Percentiles rank a stretch among this genome's conserved stretches.
Conservation (phyloP, 371 early-diverging fungal species). For the Blakeslea trispora region DNA sequence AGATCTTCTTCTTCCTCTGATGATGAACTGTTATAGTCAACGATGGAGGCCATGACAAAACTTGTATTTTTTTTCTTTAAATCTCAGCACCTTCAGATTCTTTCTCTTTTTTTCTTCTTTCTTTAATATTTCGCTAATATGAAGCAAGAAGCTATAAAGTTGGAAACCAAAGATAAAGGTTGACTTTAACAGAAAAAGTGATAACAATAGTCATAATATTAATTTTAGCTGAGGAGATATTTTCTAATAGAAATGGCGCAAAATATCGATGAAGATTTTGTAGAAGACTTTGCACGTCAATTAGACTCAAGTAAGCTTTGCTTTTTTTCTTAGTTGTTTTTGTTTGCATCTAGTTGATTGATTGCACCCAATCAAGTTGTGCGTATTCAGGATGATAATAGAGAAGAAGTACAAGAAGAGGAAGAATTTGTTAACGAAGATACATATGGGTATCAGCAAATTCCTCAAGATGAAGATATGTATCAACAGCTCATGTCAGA, state of each 20-base stretch:
- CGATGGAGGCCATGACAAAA: background rate
- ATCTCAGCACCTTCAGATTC: background rate
- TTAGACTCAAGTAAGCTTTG: conserved; percentile 29
- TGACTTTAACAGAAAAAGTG: too few species aligned
- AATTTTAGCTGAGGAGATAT: too few species aligned
- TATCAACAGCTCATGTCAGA: conserved; percentile 20
- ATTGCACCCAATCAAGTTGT: conserved; percentile 12
- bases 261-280: conserved; percentile 17
- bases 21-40: background rate
- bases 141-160: too few species aligned
- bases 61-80: background rate
- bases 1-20: background rate
- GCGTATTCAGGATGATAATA: conserved; percentile 20
- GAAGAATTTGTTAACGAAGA: conserved; percentile 5
- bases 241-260: too few species aligned
- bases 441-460: conserved; percentile 29
- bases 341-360: too few species aligned
- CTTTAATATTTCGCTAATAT: too few species aligned
- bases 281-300: conserved; percentile 43
- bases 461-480: conserved; percentile 37
- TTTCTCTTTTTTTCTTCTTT: background rate
- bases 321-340: too few species aligned
- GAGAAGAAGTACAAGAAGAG: conserved; percentile 17
- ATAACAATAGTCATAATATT: too few species aligned
- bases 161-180: too few species aligned